Evolutionary conservation across 805 yeast genomes (phyloP), one percentile per base, ranked within the genome.

Genomic region (Candida boidinii): DNA sequence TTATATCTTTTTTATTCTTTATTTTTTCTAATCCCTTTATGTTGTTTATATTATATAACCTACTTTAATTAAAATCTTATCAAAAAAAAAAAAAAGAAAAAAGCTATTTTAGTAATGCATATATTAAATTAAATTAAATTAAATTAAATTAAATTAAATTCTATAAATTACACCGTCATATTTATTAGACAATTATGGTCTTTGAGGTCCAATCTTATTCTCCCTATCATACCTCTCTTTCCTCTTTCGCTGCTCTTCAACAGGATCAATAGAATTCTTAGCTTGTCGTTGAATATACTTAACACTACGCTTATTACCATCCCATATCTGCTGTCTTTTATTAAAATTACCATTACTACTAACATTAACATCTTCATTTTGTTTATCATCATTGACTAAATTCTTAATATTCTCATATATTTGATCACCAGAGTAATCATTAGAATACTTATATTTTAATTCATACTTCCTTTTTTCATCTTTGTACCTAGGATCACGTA

Each of bases 401-500:
- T 66, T 52, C 45, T 76, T 74, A 34, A 79, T 70, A 44, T 80
- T 80, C 28, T 66, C 73, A 44, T 70, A 75, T 1, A 76, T 81
- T 45, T 78, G 80, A 29, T 68, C 73, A 1, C 45, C 39, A 5
- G 39, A 38, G 17, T 49, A 31, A 12, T 25, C 27, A 12, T 27
- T 37, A 11, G 49, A 51, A 26, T 42, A 45, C 47, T 66, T 65
- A 41, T 75, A 73, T 50, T 79, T 79, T 15, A 62, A 53, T 42
- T 78, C 71, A 51, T 70, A 80, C 33, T 71, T 68, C 26, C 65
- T 71, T 46, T 74, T 76, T 52, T 85, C 86, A 35, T 74, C 75
- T 42, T 74, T 69, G 57, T 83, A 84, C 42, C 73, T 64, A 3
- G 96, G 95, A 54, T 88, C 95, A 28, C 88, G 58, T 23, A 84